Conservation (phyloP, 1,284 basidiomycete genomes). For the Cryptococcus sp. region DNA sequence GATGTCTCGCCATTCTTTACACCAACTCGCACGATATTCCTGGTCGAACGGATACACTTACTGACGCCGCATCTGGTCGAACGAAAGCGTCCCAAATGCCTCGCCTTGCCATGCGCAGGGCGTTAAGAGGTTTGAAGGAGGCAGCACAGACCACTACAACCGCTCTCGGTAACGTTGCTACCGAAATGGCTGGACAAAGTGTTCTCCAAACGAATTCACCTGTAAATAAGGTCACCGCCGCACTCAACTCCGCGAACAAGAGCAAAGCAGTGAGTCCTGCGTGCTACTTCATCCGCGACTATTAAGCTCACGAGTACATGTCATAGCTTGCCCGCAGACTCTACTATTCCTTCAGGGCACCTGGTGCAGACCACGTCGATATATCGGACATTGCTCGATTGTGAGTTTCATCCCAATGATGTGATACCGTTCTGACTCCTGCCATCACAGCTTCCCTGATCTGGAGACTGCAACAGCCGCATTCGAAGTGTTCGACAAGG, state of each 20-base stretch:
- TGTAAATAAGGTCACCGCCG: conserved; percentile 75
- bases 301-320: not conserved
- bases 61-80: conserved; percentile 50
- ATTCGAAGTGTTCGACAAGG: conserved; percentile 79
- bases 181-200: conserved; percentile 61
- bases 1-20: conserved; percentile 73
- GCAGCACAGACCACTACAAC: conserved; percentile 81
- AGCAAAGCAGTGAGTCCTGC: conserved; percentile 64
- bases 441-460: conserved; percentile 59
- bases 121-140: conserved; percentile 68
- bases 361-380: conserved; percentile 63
- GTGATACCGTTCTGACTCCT: not conserved
- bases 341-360: conserved; percentile 80
- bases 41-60: conserved; percentile 68
- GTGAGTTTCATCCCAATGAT: conserved; percentile 16
- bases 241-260: conserved; percentile 77
- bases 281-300: not conserved
- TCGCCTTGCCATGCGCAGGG: conserved; percentile 67
- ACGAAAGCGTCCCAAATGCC: conserved; percentile 60
- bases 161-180: conserved; percentile 68
- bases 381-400: conserved; percentile 72
- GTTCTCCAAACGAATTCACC: conserved; percentile 87
- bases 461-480: conserved; percentile 66
- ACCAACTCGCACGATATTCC: conserved; percentile 71
- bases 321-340: conserved; percentile 73